phyloP scores from a whole-genome alignment of 352 stramenopile species.

The Halophytophthora polymorphica region DNA sequence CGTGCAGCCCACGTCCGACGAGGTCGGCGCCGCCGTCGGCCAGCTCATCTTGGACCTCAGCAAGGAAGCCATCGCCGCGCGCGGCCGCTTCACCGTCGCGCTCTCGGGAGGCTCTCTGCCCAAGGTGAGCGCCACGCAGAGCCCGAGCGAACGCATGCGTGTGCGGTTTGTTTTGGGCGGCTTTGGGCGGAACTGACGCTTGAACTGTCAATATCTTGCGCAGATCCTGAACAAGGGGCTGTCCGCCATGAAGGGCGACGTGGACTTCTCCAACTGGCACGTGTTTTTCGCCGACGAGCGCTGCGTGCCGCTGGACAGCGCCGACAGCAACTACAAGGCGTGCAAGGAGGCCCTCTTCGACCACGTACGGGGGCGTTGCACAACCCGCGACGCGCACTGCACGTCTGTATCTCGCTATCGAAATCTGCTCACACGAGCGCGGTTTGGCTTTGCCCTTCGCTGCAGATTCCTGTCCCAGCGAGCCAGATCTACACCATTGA shows the following conservation, averaged over 20 bases:
- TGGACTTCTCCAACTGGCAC: conserved; percentile 96
- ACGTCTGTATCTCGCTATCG: no score
- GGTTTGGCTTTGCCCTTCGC: no score
- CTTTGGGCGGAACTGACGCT: neutral
- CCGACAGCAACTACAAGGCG: conserved; percentile 95
- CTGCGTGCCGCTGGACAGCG: conserved; percentile 89
- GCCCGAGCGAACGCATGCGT: no score
- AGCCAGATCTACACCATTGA: conserved; percentile 93
- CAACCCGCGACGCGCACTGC: no score
- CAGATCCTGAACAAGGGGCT: conserved; percentile 85
- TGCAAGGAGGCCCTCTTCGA: conserved; percentile 90
- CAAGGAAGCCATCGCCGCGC: conserved; percentile 51
- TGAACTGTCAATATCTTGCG: neutral
- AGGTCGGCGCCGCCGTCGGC: conserved; percentile 60
- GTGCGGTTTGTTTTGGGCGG: no score
- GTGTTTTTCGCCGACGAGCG: conserved; percentile 98
- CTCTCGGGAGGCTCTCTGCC: conserved; percentile 87
- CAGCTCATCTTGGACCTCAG: conserved; percentile 64
- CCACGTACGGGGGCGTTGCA: conserved; percentile 46
- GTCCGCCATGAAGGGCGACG: conserved; percentile 59
- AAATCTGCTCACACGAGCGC: no score
- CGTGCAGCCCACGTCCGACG: conserved; percentile 50
- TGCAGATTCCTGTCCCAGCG: conserved; percentile 18
- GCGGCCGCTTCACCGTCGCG: conserved; percentile 77
- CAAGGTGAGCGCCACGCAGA: conserved; percentile 51